phyloP scores from a whole-genome alignment of 1,284 basidiomycete species.

The Trametes pubescens region DNA sequence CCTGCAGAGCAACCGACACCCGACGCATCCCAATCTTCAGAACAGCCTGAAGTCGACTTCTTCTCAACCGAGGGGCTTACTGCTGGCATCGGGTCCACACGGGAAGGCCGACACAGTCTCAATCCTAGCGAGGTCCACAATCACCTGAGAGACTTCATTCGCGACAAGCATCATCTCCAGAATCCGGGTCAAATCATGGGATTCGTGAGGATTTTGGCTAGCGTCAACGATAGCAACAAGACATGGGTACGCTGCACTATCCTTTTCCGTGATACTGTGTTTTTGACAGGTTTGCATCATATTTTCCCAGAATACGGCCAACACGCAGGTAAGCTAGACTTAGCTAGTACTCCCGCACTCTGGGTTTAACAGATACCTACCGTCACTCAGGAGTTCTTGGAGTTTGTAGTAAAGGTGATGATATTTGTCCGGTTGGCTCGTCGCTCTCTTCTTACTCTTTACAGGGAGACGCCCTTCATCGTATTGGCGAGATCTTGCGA shows the following conservation, averaged over 20 bases:
- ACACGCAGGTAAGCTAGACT: conserved; percentile 55
- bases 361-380: background rate
- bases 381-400: conserved; percentile 50
- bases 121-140: conserved; percentile 62
- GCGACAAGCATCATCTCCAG: conserved; percentile 54
- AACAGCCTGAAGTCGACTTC: conserved; percentile 43
- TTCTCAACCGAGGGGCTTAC: conserved; percentile 56
- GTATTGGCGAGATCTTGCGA: conserved; percentile 59
- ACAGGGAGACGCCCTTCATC: conserved; percentile 60
- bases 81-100: conserved; percentile 25
- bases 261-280: background rate
- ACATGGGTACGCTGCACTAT: conserved; percentile 56
- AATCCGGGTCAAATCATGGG: conserved; percentile 52
- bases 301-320: conserved; percentile 53
- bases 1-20: background rate
- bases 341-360: background rate
- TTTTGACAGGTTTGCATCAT: background rate
- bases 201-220: conserved; percentile 58
- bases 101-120: conserved; percentile 42
- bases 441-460: conserved; percentile 5
- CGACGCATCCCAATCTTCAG: background rate
- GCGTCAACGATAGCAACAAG: conserved; percentile 54
- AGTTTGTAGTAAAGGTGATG: conserved; percentile 51
- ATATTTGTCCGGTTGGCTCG: background rate
- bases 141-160: conserved; percentile 53